Base-by-base conservation (phyloP, 495 filamentous ascomycete genomes). In the Podospora pseudocomata region DNA sequence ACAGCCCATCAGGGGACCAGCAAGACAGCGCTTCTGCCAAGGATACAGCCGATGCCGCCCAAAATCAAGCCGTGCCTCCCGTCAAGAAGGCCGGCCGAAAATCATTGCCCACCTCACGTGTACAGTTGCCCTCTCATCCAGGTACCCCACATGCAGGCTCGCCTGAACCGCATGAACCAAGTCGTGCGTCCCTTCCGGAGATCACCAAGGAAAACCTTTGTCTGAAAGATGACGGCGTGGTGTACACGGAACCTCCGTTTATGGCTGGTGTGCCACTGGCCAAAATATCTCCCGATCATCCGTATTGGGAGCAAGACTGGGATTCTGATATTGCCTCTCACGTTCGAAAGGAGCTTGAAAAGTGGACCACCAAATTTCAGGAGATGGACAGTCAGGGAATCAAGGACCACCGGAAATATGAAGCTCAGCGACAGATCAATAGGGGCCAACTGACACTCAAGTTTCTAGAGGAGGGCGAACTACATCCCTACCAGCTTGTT, bases 401-500 rank as follows among this genome's bases (percentile, higher is more conserved):
- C 30, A 63, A 63, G 4, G 61, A 63, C 32, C 73, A 76, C n/a
- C 76, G 79, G 1, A 78, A 82, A 39, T 83, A 80, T 53, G 67
- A 82, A 23, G 80, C 80, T 15, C 79, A 80, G 5, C 76, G 82
- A 0, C 82, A 85, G 68, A 73, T 81, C 44, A 83, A 85, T 61
- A 70, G 82, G 34, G 82, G 82, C 59, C 76, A 77, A 13, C 54
- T 78, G 5, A 77, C 83, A 11, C 70, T 84, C 30, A 72, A 77
- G 63, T 85, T 82, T 63, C 72, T 85, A 4, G 57, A 73, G 15
- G 73, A 79, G 2, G 82, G 77, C 16, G 70, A 77, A n/a, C 75
- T 83, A 55, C 81, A 83, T 64, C 82, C 82, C 3, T 83, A 81
- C 71, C 82, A 85, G 68, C 77, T 85, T 19, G 73, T 83, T 16